Conservation (phyloP, 768 basidiomycete species). For the Boletus tomentosulus region DNA sequence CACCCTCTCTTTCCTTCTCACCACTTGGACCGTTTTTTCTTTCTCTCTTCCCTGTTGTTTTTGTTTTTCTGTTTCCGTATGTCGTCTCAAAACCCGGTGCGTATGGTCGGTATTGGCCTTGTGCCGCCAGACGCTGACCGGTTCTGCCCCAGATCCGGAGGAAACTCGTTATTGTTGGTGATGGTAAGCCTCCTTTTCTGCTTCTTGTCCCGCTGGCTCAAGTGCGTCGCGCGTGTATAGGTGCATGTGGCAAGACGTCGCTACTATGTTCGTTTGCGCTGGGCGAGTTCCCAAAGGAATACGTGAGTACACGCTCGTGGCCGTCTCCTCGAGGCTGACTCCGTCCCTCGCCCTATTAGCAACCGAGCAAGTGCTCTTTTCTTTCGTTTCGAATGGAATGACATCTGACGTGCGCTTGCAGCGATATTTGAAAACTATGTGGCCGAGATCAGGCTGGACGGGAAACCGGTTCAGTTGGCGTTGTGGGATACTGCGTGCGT, state of each 20-base stretch:
- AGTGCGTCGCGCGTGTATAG: constrained; percentile 31
- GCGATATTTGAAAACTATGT: constrained; percentile 99
- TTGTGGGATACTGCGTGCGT: constrained; percentile 99
- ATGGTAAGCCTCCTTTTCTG: constrained; percentile 54
- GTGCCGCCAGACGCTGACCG: neutral
- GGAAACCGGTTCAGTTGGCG: constrained; percentile 95
- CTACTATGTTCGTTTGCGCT: constrained; percentile 87
- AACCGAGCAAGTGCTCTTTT: constrained; percentile 40
- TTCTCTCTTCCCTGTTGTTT: neutral
- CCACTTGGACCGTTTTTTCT: constrained; percentile 5
- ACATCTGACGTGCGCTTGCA: constrained; percentile 27
- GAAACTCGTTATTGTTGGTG: constrained; percentile 95
- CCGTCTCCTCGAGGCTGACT: neutral
- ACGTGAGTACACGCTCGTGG: constrained; percentile 42
- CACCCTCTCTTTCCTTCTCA: constrained; percentile 16
- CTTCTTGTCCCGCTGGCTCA: neutral
- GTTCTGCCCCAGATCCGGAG: constrained; percentile 65
- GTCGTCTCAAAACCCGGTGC: constrained; percentile 58
- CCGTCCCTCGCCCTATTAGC: constrained; percentile 23
- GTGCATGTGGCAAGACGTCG: constrained; percentile 96
- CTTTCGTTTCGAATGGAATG: neutral
- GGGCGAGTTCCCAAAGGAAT: constrained; percentile 95
- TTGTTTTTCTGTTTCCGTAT: constrained; percentile 19
- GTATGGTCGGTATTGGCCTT: constrained; percentile 21
- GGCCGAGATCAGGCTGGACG: constrained; percentile 95